A percentile compares a stretch with the other conserved stretches of the same genome.
Evolutionary conservation across 495 filamentous ascomycete genomes (phyloP).

Genomic region (Podospora pseudoanserina): DNA sequence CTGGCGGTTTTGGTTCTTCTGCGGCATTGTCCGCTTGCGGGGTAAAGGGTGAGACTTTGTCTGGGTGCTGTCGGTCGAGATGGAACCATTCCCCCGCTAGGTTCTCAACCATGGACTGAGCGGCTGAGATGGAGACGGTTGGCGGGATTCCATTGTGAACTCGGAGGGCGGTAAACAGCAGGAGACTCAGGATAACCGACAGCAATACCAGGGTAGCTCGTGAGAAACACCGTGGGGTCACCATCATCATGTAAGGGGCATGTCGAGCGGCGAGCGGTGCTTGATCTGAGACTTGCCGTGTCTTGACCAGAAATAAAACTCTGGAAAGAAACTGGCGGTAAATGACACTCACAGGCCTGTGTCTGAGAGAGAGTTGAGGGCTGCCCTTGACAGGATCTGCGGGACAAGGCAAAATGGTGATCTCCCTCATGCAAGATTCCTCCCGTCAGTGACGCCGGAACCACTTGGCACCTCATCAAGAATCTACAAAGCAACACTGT

Average conservation of each 20-base stretch:
- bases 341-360: not conserved
- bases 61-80: not conserved
- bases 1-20: not conserved
- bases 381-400: not conserved
- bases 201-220: constrained; percentile 21
- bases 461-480: not conserved
- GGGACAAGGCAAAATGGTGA: constrained; percentile 2
- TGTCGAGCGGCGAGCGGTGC: constrained; percentile 1
- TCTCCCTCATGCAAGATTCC: constrained; percentile 10
- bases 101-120: constrained; percentile 1
- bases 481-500: not conserved
- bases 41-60: not conserved
- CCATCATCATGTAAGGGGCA: constrained; percentile 19
- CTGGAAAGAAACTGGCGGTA: not conserved
- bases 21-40: not conserved
- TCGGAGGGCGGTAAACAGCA: constrained; percentile 21
- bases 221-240: constrained; percentile 20
- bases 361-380: not conserved
- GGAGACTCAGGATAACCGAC: constrained; percentile 16
- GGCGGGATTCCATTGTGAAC: constrained; percentile 18
- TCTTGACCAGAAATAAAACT: not conserved
- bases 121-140: not conserved
- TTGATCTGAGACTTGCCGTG: not conserved
- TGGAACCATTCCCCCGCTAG: not conserved
- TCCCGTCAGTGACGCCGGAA: constrained; percentile 5